These are phyloP conservation scores for Carex parvula DNA, from an alignment of 176 grass and related monocot genomes.

Conservation along the genomic window DNA sequence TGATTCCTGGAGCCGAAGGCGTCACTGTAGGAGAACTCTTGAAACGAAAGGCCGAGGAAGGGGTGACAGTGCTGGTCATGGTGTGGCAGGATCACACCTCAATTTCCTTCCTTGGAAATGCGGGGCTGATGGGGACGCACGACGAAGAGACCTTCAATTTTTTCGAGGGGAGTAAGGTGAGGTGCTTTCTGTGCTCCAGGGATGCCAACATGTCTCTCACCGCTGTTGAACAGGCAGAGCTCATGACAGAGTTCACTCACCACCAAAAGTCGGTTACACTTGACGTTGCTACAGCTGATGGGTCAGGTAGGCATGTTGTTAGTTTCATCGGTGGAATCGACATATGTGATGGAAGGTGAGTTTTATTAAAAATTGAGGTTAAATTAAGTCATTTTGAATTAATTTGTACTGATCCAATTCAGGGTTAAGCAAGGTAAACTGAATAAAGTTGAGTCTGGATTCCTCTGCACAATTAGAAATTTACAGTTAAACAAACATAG, in stretches of 20 bases:
- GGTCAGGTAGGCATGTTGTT: constrained; percentile 37
- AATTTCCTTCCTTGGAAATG: constrained; percentile 56
- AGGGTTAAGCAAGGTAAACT: too few species aligned
- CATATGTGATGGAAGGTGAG: constrained; percentile 51
- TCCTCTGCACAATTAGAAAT: neutral
- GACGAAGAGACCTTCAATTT: constrained; percentile 64
- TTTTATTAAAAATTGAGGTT: neutral
- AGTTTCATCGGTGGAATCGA: constrained; percentile 73
- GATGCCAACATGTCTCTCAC: constrained; percentile 54
- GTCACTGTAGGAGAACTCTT: constrained; percentile 67
- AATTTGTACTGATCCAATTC: neutral
- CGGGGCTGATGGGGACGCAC: constrained; percentile 71
- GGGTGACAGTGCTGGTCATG: constrained; percentile 82
- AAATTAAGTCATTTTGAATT: neutral
- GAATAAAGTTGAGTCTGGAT: too few species aligned
- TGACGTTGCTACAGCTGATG: constrained; percentile 30
- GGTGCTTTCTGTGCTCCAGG: constrained; percentile 80
- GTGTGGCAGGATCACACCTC: constrained; percentile 85
- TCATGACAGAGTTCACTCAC: constrained; percentile 66
- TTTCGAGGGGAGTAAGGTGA: constrained; percentile 62
- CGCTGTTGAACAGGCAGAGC: constrained; percentile 47
- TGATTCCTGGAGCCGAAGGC: constrained; percentile 48
- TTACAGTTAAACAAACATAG: neutral
- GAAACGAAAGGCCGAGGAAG: constrained; percentile 72
- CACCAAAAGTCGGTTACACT: constrained; percentile 84